phyloP scores from a whole-genome alignment of 2,329 filamentous ascomycete genomes.

The Emmonsiellopsis sp. region DNA sequence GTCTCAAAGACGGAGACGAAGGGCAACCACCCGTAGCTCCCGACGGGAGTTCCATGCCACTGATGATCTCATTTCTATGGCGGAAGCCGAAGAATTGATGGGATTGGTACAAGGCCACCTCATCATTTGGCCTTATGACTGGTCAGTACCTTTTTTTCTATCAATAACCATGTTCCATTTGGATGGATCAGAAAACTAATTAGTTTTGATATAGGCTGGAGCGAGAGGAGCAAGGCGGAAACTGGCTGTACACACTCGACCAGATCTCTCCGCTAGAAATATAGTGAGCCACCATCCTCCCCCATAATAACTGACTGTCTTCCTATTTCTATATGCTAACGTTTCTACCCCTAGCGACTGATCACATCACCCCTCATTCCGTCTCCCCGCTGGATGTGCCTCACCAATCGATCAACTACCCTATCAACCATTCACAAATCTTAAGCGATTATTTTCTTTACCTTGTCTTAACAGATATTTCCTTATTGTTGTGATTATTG shows the following conservation, averaged over 20 bases:
- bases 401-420: no score
- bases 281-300: conserved; percentile 43
- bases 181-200: conserved; percentile 1
- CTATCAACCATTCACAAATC: background rate
- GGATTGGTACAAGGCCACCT: conserved; percentile 77
- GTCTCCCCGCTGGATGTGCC: no score
- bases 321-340: background rate
- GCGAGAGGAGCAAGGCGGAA: conserved; percentile 82
- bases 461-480: conserved; percentile 1
- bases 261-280: conserved; percentile 94
- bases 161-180: background rate
- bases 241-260: conserved; percentile 96
- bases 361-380: background rate
- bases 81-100: conserved; percentile 73
- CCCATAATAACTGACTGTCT: no score
- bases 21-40: conserved; percentile 38
- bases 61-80: conserved; percentile 66
- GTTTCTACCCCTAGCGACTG: background rate
- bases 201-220: conserved; percentile 49
- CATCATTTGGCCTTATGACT: conserved; percentile 91
- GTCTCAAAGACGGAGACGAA: conserved; percentile 29
- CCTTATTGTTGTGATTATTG: no score
- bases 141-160: conserved; percentile 38
- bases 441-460: background rate
- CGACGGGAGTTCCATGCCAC: conserved; percentile 40